A percentile compares a stretch with the other conserved stretches of the same genome.
phyloP scores from a whole-genome alignment of 2,329 filamentous ascomycete species.

The Ophiostoma montium region DNA sequence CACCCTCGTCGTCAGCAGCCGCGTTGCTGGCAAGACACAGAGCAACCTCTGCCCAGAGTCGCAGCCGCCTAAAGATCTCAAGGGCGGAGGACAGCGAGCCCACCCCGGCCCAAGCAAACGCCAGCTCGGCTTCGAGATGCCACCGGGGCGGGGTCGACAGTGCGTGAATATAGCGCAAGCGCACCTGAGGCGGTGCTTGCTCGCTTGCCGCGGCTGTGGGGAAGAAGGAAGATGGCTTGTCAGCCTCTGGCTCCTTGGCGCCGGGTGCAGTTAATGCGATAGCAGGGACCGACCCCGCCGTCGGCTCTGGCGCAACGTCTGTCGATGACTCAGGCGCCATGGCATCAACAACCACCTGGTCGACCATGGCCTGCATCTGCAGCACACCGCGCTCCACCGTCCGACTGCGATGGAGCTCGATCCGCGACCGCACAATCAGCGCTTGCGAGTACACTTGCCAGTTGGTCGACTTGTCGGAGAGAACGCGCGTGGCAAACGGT shows the following conservation, averaged over 20 bases:
- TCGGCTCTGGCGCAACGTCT: background rate
- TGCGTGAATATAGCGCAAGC: slow-evolving; percentile 72
- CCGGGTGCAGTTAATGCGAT: slow-evolving; percentile 31
- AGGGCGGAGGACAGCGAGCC: slow-evolving; percentile 81
- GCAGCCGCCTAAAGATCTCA: slow-evolving; percentile 87
- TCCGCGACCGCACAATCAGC: slow-evolving; percentile 72
- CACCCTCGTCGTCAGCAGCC: slow-evolving; percentile 42
- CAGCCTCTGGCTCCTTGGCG: slow-evolving; percentile 20
- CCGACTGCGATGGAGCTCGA: slow-evolving; percentile 74
- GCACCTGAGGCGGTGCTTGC: slow-evolving; percentile 60
- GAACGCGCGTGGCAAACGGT: slow-evolving; percentile 77
- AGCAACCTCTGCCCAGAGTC: slow-evolving; percentile 90
- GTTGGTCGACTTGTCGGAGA: slow-evolving; percentile 80
- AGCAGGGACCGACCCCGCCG: slow-evolving; percentile 23
- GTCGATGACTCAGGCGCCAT: slow-evolving; percentile 17
- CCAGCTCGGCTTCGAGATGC: slow-evolving; percentile 89
- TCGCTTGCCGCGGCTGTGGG: slow-evolving; percentile 62
- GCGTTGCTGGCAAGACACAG: slow-evolving; percentile 62
- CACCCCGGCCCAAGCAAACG: slow-evolving; percentile 78
- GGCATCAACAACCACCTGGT: slow-evolving; percentile 88
- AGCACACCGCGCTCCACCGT: slow-evolving; percentile 82
- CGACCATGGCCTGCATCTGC: slow-evolving; percentile 87
- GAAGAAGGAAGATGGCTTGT: slow-evolving; percentile 62
- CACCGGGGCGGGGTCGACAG: slow-evolving; percentile 75
- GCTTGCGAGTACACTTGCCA: slow-evolving; percentile 98